Conservation (phyloP, 2,329 filamentous ascomycete genomes). For the Pseudogymnoascus sp. region DNA sequence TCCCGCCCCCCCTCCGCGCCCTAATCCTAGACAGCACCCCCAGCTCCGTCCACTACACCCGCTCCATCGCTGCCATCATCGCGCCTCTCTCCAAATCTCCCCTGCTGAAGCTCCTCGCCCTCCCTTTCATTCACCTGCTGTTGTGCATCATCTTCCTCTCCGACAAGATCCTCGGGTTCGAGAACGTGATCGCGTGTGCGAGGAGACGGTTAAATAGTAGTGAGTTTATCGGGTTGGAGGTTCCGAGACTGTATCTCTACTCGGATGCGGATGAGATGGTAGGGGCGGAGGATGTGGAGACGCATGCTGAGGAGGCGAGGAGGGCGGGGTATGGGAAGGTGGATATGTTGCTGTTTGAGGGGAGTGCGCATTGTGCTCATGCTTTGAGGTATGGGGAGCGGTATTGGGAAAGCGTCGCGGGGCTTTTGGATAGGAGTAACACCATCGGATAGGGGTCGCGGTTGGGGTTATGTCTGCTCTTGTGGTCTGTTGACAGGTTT, state of each 20-base stretch:
- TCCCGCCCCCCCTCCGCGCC: constrained; percentile 12
- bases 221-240: not conserved
- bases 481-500: not conserved
- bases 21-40: constrained; percentile 20
- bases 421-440: not conserved
- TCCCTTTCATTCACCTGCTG: constrained; percentile 31
- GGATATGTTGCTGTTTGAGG: not conserved
- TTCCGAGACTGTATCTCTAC: not conserved
- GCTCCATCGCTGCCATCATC: not conserved
- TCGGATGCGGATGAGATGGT: not conserved
- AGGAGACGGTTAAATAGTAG: not conserved
- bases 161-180: constrained; percentile 34
- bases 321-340: too few relatives aligned
- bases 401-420: not conserved
- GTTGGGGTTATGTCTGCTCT: not conserved
- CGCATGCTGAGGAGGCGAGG: not conserved
- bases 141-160: constrained; percentile 50
- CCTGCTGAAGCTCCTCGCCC: not conserved
- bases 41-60: constrained; percentile 8
- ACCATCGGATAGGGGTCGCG: not conserved
- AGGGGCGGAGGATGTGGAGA: not conserved
- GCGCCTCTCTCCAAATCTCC: not conserved
- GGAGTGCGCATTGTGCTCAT: not conserved
- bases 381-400: not conserved
- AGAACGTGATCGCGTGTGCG: not conserved